These are phyloP conservation scores for Flaveria sonorensis DNA, from an alignment of 129 eudicot genomes.

Conservation along the genomic window DNA sequence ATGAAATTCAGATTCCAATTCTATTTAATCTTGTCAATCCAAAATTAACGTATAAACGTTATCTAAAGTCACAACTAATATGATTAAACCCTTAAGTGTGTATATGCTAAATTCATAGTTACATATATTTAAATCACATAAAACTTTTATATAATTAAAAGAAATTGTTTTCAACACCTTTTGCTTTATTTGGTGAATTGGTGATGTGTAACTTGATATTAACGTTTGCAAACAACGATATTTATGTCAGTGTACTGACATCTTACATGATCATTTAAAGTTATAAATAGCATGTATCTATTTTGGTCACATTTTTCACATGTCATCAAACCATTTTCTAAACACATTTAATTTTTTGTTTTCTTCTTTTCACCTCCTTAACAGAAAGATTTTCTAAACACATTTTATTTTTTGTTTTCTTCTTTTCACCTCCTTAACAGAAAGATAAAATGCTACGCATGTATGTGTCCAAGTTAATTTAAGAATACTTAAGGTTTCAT, in stretches of 20 bases:
- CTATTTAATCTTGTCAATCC: no score
- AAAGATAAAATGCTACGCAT: no score
- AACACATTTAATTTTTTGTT: constrained; percentile 18
- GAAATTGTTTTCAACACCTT: background rate
- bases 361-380: background rate
- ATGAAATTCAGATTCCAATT: no score
- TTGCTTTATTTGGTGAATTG: constrained; percentile 1
- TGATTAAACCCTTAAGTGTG: no score
- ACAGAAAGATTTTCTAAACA: no score
- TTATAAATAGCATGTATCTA: constrained; percentile 28
- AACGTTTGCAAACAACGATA: background rate
- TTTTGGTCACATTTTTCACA: background rate
- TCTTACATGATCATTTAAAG: constrained; percentile 24
- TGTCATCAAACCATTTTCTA: constrained; percentile 12
- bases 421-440: background rate
- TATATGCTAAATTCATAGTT: no score
- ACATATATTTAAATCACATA: background rate
- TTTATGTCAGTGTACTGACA: background rate
- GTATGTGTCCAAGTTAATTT: background rate
- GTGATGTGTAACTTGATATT: background rate
- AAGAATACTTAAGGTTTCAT: background rate
- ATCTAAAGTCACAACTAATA: no score
- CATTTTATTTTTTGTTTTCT: no score
- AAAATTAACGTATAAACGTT: no score
- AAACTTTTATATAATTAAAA: background rate